Evolutionary conservation across 371 early-diverging fungal species (phyloP), one percentile per base, ranked within the genome.

Genomic region (Pancytospora philotis): DNA sequence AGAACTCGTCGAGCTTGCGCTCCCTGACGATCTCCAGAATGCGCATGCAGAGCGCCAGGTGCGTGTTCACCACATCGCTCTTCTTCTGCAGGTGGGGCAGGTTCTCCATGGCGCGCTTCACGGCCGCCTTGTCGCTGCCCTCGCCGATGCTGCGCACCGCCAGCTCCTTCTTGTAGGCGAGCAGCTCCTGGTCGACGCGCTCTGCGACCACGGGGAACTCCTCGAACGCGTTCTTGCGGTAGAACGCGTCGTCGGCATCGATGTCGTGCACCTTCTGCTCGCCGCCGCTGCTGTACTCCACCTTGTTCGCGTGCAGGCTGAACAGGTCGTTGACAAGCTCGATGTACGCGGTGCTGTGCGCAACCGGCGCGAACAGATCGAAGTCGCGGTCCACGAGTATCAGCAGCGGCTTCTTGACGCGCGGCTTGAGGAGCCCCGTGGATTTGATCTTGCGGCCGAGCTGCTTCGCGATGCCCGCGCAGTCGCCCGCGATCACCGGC

Each of bases 141-240:
- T 60, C 56, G 22, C 76, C 64, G 8, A 79, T 66, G 71, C 68
- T 64, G 52, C 74, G 39, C 36, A 73, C 55, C 25, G 77, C 78
- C 61, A 82, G 39, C 37, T 79, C 79, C 69, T 76, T 80, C 50
- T 79, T 82, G 64, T 79, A 80, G 32, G 75, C 71, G 22, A 57
- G 37, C 0, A 80, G 62, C 59, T 76, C 79, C n/a, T 72, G 62
- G 38, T 82, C 77, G 56, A 80, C 73, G 38, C 34, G 75, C 81
- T 89, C 88, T 4, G 93, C 96, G 2, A 95, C 95, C 75, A 91
- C 86, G 6, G 94, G 95, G 77, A 98, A 96, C 25, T 95, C 94
- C 67, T 86, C 87, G 35, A 88, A 85, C 3, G 90, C 86, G 79
- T 93, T 90, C 76, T 85, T 86, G 36, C 83, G 84, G 93, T 95